Evolutionary conservation across 257 asterid genomes (phyloP).

Genomic region (Oldenlandia corymbosa): DNA sequence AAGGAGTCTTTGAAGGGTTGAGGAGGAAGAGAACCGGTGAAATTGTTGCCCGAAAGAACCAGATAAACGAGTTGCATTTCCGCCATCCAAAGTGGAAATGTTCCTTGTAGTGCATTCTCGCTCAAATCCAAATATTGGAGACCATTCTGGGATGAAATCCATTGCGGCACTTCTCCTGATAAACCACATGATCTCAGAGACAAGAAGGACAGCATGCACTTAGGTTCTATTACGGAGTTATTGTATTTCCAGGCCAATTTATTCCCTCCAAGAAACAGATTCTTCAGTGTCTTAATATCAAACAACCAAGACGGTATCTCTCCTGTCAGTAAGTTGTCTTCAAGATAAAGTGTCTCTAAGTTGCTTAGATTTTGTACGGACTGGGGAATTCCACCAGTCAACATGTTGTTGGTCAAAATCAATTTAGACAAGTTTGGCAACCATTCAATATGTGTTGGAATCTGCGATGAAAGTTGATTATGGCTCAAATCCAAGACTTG

Average conservation of each 20-base stretch:
- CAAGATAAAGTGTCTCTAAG: conserved; percentile 23
- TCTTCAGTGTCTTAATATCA: conserved; percentile 16
- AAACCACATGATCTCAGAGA: conserved; percentile 27
- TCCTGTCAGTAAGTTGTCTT: conserved; percentile 21
- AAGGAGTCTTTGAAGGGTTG: conserved; percentile 21
- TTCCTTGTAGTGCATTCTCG: conserved; percentile 21
- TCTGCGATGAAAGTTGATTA: conserved; percentile 17
- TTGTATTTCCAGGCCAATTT: conserved; percentile 19
- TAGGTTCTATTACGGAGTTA: conserved; percentile 19
- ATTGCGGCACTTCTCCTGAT: conserved; percentile 19
- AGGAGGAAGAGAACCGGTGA: conserved; percentile 24
- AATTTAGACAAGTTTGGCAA: conserved; percentile 25
- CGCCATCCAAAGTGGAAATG: conserved; percentile 28
- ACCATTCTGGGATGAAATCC: conserved; percentile 26
- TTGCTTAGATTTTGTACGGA: conserved; percentile 22
- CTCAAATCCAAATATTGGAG: conserved; percentile 31
- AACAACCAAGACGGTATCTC: conserved; percentile 28
- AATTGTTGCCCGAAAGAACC: conserved; percentile 26
- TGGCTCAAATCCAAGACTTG: conserved; percentile 20
- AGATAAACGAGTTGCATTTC: conserved; percentile 24
- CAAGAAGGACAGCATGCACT: conserved; percentile 17
- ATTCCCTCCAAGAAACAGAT: conserved; percentile 26
- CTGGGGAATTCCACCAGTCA: conserved; percentile 26
- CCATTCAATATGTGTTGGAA: conserved; percentile 20
- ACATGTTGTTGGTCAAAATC: conserved; percentile 25